Percentiles rank a stretch among this genome's conserved stretches.
Conservation (phyloP, 805 yeast species). For the Metschnikowia shivogae region DNA sequence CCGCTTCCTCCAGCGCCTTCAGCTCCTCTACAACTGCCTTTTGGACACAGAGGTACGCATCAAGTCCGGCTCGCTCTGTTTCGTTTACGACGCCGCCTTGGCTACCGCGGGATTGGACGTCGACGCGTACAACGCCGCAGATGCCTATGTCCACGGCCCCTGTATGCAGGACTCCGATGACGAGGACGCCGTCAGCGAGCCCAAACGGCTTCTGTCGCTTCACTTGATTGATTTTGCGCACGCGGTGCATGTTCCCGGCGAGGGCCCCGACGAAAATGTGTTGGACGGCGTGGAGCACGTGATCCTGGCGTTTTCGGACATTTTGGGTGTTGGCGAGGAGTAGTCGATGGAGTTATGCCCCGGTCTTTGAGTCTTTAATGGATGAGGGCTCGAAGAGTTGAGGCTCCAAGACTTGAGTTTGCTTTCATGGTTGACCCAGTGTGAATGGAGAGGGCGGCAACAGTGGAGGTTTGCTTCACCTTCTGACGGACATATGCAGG, state of each 20-base stretch:
- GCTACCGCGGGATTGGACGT: slow-evolving; percentile 13
- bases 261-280: slow-evolving; percentile 69
- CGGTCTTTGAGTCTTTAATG: too few species aligned
- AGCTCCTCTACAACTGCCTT: slow-evolving; percentile 61
- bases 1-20: slow-evolving; percentile 56
- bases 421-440: too few species aligned
- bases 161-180: slow-evolving; percentile 22
- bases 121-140: slow-evolving; percentile 15
- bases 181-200: slow-evolving; percentile 22
- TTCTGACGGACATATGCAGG: too few species aligned
- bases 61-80: slow-evolving; percentile 67
- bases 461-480: too few species aligned
- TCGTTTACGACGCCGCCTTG: slow-evolving; percentile 79
- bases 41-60: slow-evolving; percentile 59
- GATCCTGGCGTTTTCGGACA: slow-evolving; percentile 38
- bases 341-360: too few species aligned
- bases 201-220: slow-evolving; percentile 34
- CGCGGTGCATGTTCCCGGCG: slow-evolving; percentile 55
- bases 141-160: slow-evolving; percentile 23
- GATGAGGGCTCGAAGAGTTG: too few species aligned
- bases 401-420: too few species aligned
- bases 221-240: slow-evolving; percentile 90
- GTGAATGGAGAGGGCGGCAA: too few species aligned
- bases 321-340: not conserved
- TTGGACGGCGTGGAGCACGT: slow-evolving; percentile 67